These are phyloP conservation scores for Cucurbita ficifolia DNA, from an alignment of 306 rosid species.

Conservation along the genomic window DNA sequence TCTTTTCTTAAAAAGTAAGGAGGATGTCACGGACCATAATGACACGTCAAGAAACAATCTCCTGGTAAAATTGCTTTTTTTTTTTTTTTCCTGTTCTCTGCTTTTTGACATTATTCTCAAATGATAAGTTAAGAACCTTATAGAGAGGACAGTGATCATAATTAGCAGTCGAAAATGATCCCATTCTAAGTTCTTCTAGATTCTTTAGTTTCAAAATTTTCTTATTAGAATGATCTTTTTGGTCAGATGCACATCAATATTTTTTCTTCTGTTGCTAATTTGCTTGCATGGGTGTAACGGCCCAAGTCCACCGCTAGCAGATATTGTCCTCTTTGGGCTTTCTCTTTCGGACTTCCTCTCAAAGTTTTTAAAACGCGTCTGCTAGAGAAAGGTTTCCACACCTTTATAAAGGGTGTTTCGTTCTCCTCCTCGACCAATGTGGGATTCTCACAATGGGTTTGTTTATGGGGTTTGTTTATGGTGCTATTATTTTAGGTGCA, in stretches of 20 bases:
- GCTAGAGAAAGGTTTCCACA: too few relatives aligned
- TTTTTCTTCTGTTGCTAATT: not conserved
- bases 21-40: slow-evolving; percentile 2
- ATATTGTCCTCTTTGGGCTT: too few relatives aligned
- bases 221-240: not conserved
- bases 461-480: not conserved
- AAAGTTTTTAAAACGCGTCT: too few relatives aligned
- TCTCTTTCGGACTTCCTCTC: too few relatives aligned
- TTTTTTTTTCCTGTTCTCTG: slow-evolving; percentile 1
- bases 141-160: not conserved
- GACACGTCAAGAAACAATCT: not conserved
- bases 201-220: not conserved
- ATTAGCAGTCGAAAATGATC: not conserved
- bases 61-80: slow-evolving; percentile 8
- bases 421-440: too few relatives aligned
- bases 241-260: not conserved
- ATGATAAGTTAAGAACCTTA: not conserved
- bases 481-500: slow-evolving; percentile 17
- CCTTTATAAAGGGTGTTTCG: too few relatives aligned
- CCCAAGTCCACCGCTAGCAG: too few relatives aligned
- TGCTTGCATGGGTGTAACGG: not conserved
- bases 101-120: not conserved
- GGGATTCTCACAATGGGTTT: too few relatives aligned
- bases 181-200: slow-evolving; percentile 7
- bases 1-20: slow-evolving; percentile 21